Evolutionary conservation across 163 green algal species (phyloP), one percentile per base, ranked within the genome.

Genomic region (Scenedesmus sp.): DNA sequence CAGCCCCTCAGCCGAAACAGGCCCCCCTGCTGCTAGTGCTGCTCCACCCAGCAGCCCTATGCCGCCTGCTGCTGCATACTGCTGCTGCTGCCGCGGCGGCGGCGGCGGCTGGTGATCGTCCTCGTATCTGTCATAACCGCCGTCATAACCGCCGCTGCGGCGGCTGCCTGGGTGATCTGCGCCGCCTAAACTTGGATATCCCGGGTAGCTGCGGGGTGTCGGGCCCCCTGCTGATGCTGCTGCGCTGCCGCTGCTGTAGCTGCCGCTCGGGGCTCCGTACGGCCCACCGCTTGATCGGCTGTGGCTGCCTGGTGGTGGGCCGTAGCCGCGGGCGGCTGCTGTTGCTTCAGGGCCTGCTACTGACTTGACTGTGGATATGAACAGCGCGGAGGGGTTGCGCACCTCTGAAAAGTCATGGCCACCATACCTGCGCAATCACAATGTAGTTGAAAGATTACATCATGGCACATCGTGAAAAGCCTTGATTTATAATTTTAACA

Each of bases 321-420:
- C 62, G 66, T 60, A 66, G 34, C 85, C 66, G 52, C 66, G 66
- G 20, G 46, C 64, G 55, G 15, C 34, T 83, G 85, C 66, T 56
- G n/a, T 8, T 66, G 34, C 55, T 5, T 86, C 81, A 34, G 55
- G 23, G 70, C 70, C 70, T 10, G 56, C 88, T 12, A 88, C 20
- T 23, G 23, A 16, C 60, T 89, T 88, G 46, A 84, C 82, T 6
- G 54, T 92, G 52, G 88, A 57, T 81, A 92, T 92, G 81, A 92
- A 92, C 2, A 92, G 81, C 8, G 88, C 88, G 34, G 88, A n/a
- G 12, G 88, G 81, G 62, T 92, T 92, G 81, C 88, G 88, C 59
- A 92, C 81, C 10, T 89, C 81, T 7, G 26, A 77, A 16, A 92
- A 84, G 64, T 92, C 88, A 8, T 86, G 67, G 2, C 26, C 18